Evolutionary conservation across 2,329 filamentous ascomycete genomes (phyloP), one percentile per base, ranked within the genome.

Genomic region (Exophiala spinifera): DNA sequence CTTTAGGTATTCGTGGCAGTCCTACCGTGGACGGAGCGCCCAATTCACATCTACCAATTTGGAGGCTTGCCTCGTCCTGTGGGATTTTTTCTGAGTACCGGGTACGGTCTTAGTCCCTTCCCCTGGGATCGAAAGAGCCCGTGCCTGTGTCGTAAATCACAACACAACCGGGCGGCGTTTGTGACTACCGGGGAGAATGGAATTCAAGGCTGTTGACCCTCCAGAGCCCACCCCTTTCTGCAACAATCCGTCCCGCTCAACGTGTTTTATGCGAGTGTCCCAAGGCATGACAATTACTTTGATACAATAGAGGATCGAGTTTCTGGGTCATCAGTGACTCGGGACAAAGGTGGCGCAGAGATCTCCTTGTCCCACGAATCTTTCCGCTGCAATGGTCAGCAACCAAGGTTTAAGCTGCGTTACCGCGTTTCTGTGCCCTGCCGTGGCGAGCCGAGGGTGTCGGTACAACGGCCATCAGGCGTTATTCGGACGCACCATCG

Each of bases 271-370:
- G 39, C 51, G 43, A 33, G 4, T 46, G 23, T 40, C 40, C 40
- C 31, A 46, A 14, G 51, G 44, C 48, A 55, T 58, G 48, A 58
- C 56, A 58, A 58, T 55, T 55, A 55, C 43, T 17, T 47, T 21
- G 17, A 20, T 23, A 14, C 33, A 33, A 20, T 31, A 39, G 33
- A 17, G 49, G 45, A 49, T 46, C 21, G 33, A 14, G 13, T 13
- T 52, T 55, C 51, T 58, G 56, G 49, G 52, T 51, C 37, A 5
- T 17, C 20, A 10, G 13, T 33, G 37, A 36, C 21, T 37, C 21
- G 21, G 46, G 8, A 10, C n/a, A 3, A 31, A 31, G 28, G 28
- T 49, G 40, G 34, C 36, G 52, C 56, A 58, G 14, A 58, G 56
- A 58, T 58, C 56, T 21, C 17, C 15, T 43, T 10, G 56, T 55